These are phyloP conservation scores for Sutorius eximius DNA, from an alignment of 1,284 basidiomycete species.

Conservation along the genomic window DNA sequence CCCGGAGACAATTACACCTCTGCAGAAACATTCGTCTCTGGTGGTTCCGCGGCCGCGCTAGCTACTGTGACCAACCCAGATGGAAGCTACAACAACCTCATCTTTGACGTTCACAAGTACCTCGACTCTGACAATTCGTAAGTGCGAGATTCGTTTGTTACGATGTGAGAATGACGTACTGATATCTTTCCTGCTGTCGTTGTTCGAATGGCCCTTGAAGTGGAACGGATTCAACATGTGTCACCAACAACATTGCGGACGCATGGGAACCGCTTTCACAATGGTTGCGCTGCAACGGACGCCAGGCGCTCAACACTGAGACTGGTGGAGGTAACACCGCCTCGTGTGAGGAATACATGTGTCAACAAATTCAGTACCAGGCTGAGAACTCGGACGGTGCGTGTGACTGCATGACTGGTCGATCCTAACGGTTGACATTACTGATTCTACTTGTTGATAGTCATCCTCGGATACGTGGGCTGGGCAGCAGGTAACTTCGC, in stretches of 20 bases:
- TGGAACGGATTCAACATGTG: conserved; percentile 5
- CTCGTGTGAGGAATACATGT: conserved; percentile 46
- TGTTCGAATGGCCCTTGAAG: not conserved
- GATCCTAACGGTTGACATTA: not conserved
- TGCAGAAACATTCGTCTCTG: conserved; percentile 18
- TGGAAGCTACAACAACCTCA: conserved; percentile 5
- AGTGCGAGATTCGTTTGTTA: not conserved
- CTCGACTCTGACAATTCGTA: conserved; percentile 18
- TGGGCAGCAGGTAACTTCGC: conserved; percentile 14
- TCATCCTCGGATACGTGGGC: conserved; percentile 15
- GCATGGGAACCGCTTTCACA: conserved; percentile 48
- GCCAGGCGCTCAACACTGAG: conserved; percentile 63
- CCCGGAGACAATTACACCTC: conserved; percentile 13
- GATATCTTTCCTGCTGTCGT: not conserved
- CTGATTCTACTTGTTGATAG: not conserved
- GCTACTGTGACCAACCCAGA: conserved; percentile 39
- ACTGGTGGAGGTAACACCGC: conserved; percentile 57
- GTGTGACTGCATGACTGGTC: not conserved
- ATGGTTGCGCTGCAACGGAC: conserved; percentile 50
- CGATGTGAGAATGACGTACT: not conserved
- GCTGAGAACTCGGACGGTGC: conserved; percentile 17
- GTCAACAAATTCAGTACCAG: conserved; percentile 40
- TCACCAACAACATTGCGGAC: conserved; percentile 5
- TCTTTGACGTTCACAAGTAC: conserved; percentile 18
- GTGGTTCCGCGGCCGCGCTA: conserved; percentile 51